Evolutionary conservation across 1,139 yeast genomes (phyloP), one percentile per base, ranked within the genome.

Genomic region (Kluyveromyces sp.): DNA sequence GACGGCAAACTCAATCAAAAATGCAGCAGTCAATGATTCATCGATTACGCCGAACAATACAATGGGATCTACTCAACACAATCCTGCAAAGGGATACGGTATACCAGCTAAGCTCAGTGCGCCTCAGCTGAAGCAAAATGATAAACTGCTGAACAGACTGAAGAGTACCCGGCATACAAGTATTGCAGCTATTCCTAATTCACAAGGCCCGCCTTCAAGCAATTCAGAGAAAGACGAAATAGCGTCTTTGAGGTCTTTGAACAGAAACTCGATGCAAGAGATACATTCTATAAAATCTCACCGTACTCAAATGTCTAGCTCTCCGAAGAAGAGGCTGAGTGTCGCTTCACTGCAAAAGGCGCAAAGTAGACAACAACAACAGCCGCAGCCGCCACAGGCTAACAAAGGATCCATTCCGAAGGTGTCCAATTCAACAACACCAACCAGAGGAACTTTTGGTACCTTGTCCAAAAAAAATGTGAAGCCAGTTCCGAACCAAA

Each of bases 1-100:
- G 1, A 67, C 70, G 4, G 68, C 65, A 3, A 62, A 66, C 45
- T 71, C 69, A 12, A 58, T 67, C 33, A 64, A 66, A 32, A 62
- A 70, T 33, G 58, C 63, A 13, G 13, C 42, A 4, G 8, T 40
- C 7, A 41, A 36, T 16, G 38, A 33, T 7, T 20, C 28, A 3
- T 16, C 33, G 3, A 57, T 58, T 3, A 57, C 58, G 33, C 52
- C 57, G 16, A 51, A 46, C 29, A 33, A 46, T 3, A 49, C 42
- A 12, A 63, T 36, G 52, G 29, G 42, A 11, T 37, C 41, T 7
- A 37, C 34, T n/a, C 33, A 38, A 25, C 32, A 38, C 13, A 40
- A 30, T 16, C 33, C 43, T 15, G 36, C 39, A 13, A 39, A 49
- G 34, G 29, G 43, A 15, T 54, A 54, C 43, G 61, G 62, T 13